Percentiles rank a stretch among this genome's conserved stretches.
phyloP scores from a whole-genome alignment of 2,329 filamentous ascomycete genomes.

The Pseudomassariella vexata region DNA sequence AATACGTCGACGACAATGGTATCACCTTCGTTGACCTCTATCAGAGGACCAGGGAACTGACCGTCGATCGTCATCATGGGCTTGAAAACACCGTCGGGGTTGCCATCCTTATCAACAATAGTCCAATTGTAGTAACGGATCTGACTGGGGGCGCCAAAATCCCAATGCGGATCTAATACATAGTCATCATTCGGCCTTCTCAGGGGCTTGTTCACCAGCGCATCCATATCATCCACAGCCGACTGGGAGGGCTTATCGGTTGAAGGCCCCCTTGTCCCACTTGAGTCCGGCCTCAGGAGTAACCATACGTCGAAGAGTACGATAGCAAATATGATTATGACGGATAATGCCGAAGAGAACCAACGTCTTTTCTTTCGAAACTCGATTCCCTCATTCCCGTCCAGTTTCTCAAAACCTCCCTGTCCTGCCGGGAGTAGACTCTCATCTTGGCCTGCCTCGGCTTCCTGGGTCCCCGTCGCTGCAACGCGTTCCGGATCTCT shows the following conservation, averaged over 20 bases:
- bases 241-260: no score
- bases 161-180: conserved; percentile 50
- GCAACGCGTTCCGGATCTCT: background rate
- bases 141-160: conserved; percentile 40
- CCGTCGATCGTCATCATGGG: conserved; percentile 68
- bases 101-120: conserved; percentile 50
- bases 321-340: conserved; percentile 5
- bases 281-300: conserved; percentile 1
- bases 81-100: conserved; percentile 53
- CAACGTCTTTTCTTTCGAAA: conserved; percentile 7
- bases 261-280: no score
- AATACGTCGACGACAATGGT: conserved; percentile 62
- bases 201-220: conserved; percentile 4
- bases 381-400: background rate
- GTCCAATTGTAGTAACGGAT: conserved; percentile 56
- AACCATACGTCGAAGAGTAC: conserved; percentile 7
- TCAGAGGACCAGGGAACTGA: conserved; percentile 66
- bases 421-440: conserved; percentile 6
- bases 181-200: conserved; percentile 38
- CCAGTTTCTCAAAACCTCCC: conserved; percentile 7
- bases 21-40: conserved; percentile 71
- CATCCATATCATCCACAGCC: conserved; percentile 1
- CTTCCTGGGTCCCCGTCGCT: conserved; percentile 1
- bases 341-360: conserved; percentile 7
- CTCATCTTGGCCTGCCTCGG: conserved; percentile 8